These are phyloP conservation scores for Phytophthora colocasiae DNA, from an alignment of 352 stramenopile genomes.

Conservation along the genomic window DNA sequence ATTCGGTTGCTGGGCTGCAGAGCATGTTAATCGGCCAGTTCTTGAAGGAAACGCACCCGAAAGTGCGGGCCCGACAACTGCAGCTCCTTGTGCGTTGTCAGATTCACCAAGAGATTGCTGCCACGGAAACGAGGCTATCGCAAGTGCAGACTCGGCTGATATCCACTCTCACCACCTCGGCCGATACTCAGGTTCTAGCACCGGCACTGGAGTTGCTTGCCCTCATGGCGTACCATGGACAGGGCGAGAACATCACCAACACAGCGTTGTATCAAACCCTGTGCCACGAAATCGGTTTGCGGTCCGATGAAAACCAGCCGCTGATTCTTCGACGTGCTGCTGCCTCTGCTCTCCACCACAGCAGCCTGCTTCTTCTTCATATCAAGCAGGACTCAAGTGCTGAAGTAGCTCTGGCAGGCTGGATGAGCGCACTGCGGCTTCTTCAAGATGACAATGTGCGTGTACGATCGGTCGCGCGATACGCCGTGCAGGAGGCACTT, in stretches of 20 bases:
- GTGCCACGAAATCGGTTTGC: conserved; percentile 53
- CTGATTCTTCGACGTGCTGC: conserved; percentile 66
- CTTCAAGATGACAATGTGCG: conserved; percentile 76
- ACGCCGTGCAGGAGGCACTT: conserved; percentile 51
- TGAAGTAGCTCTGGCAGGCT: conserved; percentile 54
- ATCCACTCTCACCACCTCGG: conserved; percentile 44
- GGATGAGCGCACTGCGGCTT: conserved; percentile 63
- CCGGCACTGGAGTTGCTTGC: conserved; percentile 71
- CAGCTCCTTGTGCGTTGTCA: conserved; percentile 58
- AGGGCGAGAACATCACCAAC: conserved; percentile 2
- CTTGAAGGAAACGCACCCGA: conserved; percentile 71
- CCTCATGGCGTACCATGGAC: conserved; percentile 37
- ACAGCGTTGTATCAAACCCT: conserved; percentile 32
- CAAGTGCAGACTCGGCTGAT: conserved; percentile 35
- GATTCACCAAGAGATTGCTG: conserved; percentile 19
- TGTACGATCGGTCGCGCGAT: conserved; percentile 34
- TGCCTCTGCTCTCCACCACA: conserved; percentile 58
- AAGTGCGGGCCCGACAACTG: conserved; percentile 60
- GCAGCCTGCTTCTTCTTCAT: conserved; percentile 46
- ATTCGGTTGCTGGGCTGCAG: conserved; percentile 39
- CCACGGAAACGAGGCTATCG: conserved; percentile 12
- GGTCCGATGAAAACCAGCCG: conserved; percentile 58
- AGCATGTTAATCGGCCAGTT: conserved; percentile 55
- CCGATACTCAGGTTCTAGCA: conserved; percentile 59
- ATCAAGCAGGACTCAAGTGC: conserved; percentile 5